phyloP scores from a whole-genome alignment of 2,329 filamentous ascomycete genomes.

The Xylaria digitata region DNA sequence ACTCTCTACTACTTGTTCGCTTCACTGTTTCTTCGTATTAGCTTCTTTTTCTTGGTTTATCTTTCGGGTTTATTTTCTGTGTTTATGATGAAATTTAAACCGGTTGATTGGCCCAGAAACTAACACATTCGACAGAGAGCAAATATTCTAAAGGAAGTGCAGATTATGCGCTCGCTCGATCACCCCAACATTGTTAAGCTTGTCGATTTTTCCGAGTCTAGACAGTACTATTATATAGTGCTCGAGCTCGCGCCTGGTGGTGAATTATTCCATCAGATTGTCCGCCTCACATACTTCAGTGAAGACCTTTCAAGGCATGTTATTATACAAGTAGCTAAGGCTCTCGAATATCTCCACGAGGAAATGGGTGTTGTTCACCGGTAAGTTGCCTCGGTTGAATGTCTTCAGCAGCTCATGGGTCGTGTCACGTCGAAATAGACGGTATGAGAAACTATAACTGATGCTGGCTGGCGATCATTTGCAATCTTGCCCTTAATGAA shows the following conservation, averaged over 20 bases:
- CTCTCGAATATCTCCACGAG: constrained; percentile 92
- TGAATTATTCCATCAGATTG: constrained; percentile 98
- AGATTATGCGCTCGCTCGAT: constrained; percentile 97
- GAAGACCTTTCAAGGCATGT: constrained; percentile 95
- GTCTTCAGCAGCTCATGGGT: neutral
- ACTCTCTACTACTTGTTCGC: neutral
- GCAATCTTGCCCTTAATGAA: neutral
- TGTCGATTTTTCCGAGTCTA: constrained; percentile 91
- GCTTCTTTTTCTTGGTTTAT: too few relatives aligned
- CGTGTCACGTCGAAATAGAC: neutral
- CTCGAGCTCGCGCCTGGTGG: constrained; percentile 94
- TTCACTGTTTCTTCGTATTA: constrained; percentile 19
- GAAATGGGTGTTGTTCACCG: constrained; percentile 96
- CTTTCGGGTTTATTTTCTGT: neutral
- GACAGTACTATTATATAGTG: constrained; percentile 97
- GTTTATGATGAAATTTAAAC: constrained; percentile 31
- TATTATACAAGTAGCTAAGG: constrained; percentile 93
- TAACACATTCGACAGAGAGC: constrained; percentile 73
- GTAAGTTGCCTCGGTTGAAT: constrained; percentile 63
- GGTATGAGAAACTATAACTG: neutral
- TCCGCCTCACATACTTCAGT: constrained; percentile 97
- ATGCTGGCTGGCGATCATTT: neutral
- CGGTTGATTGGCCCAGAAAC: constrained; percentile 24
- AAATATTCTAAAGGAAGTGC: constrained; percentile 97
- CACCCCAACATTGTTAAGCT: constrained; percentile 97